Conservation (phyloP, 441 rosid genomes). For the Omphalea diandra region DNA sequence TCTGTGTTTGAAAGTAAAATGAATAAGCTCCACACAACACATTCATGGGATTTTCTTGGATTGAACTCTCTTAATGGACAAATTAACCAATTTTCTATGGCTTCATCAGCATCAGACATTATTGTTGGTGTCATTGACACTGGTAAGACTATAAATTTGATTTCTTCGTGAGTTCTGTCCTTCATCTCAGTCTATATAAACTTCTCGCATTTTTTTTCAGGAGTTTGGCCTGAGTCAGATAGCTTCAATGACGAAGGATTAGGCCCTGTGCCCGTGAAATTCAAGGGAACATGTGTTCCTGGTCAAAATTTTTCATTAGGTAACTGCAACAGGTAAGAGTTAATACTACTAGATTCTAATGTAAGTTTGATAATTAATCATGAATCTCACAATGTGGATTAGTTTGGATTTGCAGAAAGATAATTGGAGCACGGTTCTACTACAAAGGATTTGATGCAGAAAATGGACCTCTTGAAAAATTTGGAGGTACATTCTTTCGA, state of each 20-base stretch:
- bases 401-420: constrained; percentile 35
- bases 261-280: constrained; percentile 43
- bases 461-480: constrained; percentile 39
- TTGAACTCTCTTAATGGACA: constrained; percentile 24
- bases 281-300: constrained; percentile 43
- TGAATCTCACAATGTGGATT: constrained; percentile 7
- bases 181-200: no score
- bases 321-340: constrained; percentile 40
- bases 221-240: constrained; percentile 51
- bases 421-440: constrained; percentile 47
- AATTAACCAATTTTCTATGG: constrained; percentile 24
- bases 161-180: background rate
- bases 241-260: constrained; percentile 44
- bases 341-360: background rate
- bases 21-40: constrained; percentile 50
- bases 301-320: constrained; percentile 41
- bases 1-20: constrained; percentile 45
- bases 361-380: background rate
- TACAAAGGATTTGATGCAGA: constrained; percentile 43
- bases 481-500: constrained; percentile 30
- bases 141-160: constrained; percentile 26
- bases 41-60: constrained; percentile 54
- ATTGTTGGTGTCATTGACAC: constrained; percentile 50
- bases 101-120: constrained; percentile 26
- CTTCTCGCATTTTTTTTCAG: constrained; percentile 24